phyloP scores from a whole-genome alignment of 257 asterid species.

The Echium plantagineum region DNA sequence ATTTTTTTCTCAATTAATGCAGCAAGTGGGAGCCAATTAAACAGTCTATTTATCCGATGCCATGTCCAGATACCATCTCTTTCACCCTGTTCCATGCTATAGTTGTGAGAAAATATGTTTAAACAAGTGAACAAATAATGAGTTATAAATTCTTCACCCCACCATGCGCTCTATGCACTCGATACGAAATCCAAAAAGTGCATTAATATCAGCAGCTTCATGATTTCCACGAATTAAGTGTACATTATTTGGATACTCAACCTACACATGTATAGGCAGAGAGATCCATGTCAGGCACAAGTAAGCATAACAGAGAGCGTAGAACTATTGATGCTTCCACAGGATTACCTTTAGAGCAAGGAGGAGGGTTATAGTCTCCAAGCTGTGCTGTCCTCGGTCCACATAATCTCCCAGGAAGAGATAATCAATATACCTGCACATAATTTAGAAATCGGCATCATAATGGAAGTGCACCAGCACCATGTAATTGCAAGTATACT shows the following conservation, averaged over 20 bases:
- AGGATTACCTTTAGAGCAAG: slow-evolving; percentile 72
- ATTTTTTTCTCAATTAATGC: slow-evolving; percentile 94
- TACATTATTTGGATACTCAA: slow-evolving; percentile 74
- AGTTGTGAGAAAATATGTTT: slow-evolving; percentile 12
- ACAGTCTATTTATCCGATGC: slow-evolving; percentile 91
- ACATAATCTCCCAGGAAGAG: slow-evolving; percentile 99
- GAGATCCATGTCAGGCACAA: slow-evolving; percentile 12
- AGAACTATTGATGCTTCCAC: slow-evolving; percentile 4
- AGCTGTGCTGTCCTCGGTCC: slow-evolving; percentile 98
- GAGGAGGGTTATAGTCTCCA: slow-evolving; percentile 95
- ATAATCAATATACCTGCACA: slow-evolving; percentile 82
- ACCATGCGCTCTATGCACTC: slow-evolving; percentile 99
- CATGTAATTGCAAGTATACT: not conserved
- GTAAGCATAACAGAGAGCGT: slow-evolving; percentile 3
- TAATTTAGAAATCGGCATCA: slow-evolving; percentile 25
- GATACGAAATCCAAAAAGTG: slow-evolving; percentile 93
- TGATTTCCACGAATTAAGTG: slow-evolving; percentile 98
- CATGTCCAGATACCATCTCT: slow-evolving; percentile 99
- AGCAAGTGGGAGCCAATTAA: slow-evolving; percentile 98
- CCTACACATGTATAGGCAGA: slow-evolving; percentile 36
- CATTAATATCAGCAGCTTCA: slow-evolving; percentile 99
- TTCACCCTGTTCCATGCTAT: slow-evolving; percentile 67
- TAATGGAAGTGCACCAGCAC: not conserved
- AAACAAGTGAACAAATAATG: slow-evolving; percentile 5
- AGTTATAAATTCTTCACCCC: slow-evolving; percentile 8